Base-by-base conservation (phyloP, 2,329 filamentous ascomycete species). In the Aspergillus fumigatus region DNA sequence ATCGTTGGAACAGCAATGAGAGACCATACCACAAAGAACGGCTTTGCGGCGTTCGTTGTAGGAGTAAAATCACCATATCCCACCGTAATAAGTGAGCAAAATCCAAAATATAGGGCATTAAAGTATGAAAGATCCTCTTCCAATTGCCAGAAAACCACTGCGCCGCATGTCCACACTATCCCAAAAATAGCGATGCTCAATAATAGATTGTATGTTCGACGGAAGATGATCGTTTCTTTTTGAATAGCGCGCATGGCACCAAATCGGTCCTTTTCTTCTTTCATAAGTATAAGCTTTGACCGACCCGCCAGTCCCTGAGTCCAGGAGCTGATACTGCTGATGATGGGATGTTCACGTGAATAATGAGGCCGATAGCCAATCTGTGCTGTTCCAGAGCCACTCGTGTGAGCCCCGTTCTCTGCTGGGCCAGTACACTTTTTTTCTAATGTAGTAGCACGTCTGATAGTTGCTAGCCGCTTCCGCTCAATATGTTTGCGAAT, bases 1-100 rank as follows among this genome's bases (percentile, higher is more conserved):
- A 92, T 92, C 2, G 89, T 92, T 0, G 92, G 92, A 3, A 96
- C 80, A 0, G 92, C 91, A 26, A 96, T 81, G 1, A 97, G 72
- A 14, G 87, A 90, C 92, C 92, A 97, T 55, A 96, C 87, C n/a
- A 97, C 89, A 66, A 96, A 97, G 70, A 96, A 96, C 0, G 89
- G 85, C 54, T 89, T 87, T 1, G 89, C 90, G 0, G 86, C 82
- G 61, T 92, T 92, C 1, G 87, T 89, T n/a, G 85, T 78, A 0
- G 91, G 91, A 1, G 86, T 85, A 4, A 88, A 73, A 62, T 96
- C 91, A 3, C 92, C 92, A 65, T 96, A 96, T 1, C 92, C 92
- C 40, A 96, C 89, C 0, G 92, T 96, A 1, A 92, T 80, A 25
- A 96, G 82, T 2, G 87, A 88, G 35, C 91, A 85, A 71, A 94